Conservation (phyloP, 331 rosid species). For the Spiraea crenata region DNA sequence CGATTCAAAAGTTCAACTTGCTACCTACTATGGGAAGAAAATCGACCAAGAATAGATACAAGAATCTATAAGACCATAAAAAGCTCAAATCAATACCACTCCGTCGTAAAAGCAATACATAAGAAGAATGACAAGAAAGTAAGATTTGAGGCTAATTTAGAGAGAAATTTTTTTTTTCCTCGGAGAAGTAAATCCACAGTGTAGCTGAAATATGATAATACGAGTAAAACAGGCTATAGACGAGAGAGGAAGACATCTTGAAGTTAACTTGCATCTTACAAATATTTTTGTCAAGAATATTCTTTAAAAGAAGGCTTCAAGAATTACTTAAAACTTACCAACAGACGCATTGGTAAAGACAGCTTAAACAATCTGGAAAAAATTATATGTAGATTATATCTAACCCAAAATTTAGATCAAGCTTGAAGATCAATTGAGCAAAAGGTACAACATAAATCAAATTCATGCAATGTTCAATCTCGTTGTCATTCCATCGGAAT, state of each 20-base stretch:
- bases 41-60: not conserved
- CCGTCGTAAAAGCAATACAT: not conserved
- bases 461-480: constrained; percentile 21
- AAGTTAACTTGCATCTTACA: not conserved
- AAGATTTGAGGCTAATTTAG: not conserved
- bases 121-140: no score
- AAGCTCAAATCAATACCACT: not conserved
- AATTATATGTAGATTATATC: constrained; percentile 19
- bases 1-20: not conserved
- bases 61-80: not conserved
- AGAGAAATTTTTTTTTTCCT: not conserved
- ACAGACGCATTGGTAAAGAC: constrained; percentile 19
- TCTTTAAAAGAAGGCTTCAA: not conserved
- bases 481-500: constrained; percentile 18
- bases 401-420: constrained; percentile 7
- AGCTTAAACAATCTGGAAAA: constrained; percentile 17
- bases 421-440: constrained; percentile 17
- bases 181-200: not conserved
- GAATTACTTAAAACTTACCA: constrained; percentile 4
- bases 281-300: not conserved
- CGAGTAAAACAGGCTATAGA: not conserved
- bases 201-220: not conserved
- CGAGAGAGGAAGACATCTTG: not conserved
- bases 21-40: constrained; percentile 1
- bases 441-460: constrained; percentile 18